Percentiles rank a stretch among this genome's conserved stretches.
Conservation (phyloP, 768 basidiomycete species). For the Tylopilus sp. region DNA sequence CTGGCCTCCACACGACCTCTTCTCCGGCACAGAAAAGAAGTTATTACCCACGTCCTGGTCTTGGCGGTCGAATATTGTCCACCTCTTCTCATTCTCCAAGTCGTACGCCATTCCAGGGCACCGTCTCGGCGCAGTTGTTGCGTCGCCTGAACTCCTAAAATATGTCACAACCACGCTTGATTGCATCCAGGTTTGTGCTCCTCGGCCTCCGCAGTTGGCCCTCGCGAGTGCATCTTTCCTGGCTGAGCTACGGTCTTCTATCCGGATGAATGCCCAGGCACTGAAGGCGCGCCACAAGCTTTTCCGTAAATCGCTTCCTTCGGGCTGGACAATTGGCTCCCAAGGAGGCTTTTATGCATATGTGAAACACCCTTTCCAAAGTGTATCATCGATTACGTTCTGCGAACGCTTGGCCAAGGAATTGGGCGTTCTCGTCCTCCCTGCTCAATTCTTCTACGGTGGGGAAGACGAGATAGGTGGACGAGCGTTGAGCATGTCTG, state of each 20-base stretch:
- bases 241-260: conserved; percentile 47
- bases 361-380: conserved; percentile 60
- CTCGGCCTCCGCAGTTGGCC: conserved; percentile 68
- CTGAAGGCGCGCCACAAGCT: conserved; percentile 52
- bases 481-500: conserved; percentile 21
- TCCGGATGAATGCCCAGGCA: conserved; percentile 46
- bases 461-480: conserved; percentile 11
- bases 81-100: conserved; percentile 81
- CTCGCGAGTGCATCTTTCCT: conserved; percentile 52
- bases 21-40: conserved; percentile 29
- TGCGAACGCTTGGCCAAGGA: conserved; percentile 56
- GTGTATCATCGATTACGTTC: conserved; percentile 48
- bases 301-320: conserved; percentile 49
- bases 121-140: conserved; percentile 69
- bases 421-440: conserved; percentile 64
- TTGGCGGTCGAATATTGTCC: conserved; percentile 64
- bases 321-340: conserved; percentile 58
- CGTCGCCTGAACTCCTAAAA: conserved; percentile 50
- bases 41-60: conserved; percentile 20
- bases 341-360: conserved; percentile 80
- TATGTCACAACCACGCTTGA: conserved; percentile 63
- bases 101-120: conserved; percentile 80
- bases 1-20: conserved; percentile 54
- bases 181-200: conserved; percentile 77
- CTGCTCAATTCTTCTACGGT: conserved; percentile 57